Percentiles rank a stretch among this genome's conserved stretches.
Conservation (phyloP, 192 early-diverging fungal species). For the Coemansia sp. region DNA sequence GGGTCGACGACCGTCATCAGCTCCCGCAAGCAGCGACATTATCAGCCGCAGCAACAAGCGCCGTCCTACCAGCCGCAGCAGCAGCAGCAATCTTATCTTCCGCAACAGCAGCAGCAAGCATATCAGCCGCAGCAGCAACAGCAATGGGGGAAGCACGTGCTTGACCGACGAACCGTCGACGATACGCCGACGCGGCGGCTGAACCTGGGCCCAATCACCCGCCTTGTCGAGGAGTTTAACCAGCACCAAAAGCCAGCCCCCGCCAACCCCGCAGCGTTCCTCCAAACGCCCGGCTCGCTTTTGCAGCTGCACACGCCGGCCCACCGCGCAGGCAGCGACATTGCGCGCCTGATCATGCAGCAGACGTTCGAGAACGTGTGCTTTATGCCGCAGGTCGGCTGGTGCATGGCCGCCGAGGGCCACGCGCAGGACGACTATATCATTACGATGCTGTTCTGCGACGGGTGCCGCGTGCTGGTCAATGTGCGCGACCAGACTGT, state of each 20-base stretch:
- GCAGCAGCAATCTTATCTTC: background rate
- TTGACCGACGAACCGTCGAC: constrained; percentile 32
- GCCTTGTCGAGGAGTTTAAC: constrained; percentile 40
- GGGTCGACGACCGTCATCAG: background rate
- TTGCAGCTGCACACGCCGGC: constrained; percentile 16
- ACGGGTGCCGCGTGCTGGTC: constrained; percentile 47
- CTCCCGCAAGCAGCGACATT: background rate
- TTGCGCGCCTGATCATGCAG: constrained; percentile 1
- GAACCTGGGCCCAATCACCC: constrained; percentile 36
- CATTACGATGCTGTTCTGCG: constrained; percentile 40
- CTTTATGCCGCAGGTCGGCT: constrained; percentile 49
- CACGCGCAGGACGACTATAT: constrained; percentile 14
- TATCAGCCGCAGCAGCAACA: constrained; percentile 9
- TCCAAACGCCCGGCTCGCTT: constrained; percentile 18
- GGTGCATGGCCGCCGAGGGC: constrained; percentile 44
- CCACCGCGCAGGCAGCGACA: background rate
- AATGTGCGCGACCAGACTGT: constrained; percentile 19
- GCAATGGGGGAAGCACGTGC: constrained; percentile 24
- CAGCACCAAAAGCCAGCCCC: background rate
- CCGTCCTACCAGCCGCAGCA: background rate
- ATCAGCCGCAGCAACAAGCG: background rate
- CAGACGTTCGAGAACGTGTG: constrained; percentile 22
- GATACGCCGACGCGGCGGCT: constrained; percentile 35
- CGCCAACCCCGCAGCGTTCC: background rate
- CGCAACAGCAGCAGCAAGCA: no score